Conservation (phyloP, 768 basidiomycete genomes). For the Kwoniella bestiolae region DNA sequence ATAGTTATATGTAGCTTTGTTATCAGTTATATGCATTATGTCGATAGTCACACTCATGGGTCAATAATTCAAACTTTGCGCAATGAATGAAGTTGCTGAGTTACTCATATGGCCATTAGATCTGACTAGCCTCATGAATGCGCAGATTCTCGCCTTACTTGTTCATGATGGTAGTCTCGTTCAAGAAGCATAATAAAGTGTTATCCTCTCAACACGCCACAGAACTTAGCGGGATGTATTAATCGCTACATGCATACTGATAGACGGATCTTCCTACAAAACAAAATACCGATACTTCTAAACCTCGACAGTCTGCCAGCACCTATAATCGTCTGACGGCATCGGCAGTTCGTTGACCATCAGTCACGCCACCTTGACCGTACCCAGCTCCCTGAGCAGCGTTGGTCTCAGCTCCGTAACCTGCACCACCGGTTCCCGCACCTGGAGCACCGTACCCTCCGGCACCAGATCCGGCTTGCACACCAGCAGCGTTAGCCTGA, state of each 20-base stretch:
- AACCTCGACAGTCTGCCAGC: too few species aligned
- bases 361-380: conserved; percentile 8
- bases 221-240: too few species aligned
- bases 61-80: too few species aligned
- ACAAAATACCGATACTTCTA: background rate
- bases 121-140: too few species aligned
- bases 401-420: conserved; percentile 4
- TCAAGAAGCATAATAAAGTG: too few species aligned
- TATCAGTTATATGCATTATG: background rate
- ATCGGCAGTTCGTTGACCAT: conserved; percentile 14
- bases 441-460: background rate
- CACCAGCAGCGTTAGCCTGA: conserved; percentile 11
- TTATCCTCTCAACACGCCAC: too few species aligned
- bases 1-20: background rate
- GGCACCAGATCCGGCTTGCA: conserved; percentile 7
- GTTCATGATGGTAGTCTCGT: too few species aligned
- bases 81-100: too few species aligned
- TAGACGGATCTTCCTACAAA: conserved; percentile 2
- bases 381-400: conserved; percentile 2
- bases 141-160: too few species aligned
- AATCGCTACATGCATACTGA: conserved; percentile 6
- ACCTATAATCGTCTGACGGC: conserved; percentile 7
- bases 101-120: too few species aligned
- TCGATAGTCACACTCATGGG: too few species aligned
- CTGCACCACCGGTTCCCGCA: conserved; percentile 11